A percentile compares a stretch with the other conserved stretches of the same genome.
phyloP scores from a whole-genome alignment of 2,329 filamentous ascomycete species.

The Penicillium occitanis region DNA sequence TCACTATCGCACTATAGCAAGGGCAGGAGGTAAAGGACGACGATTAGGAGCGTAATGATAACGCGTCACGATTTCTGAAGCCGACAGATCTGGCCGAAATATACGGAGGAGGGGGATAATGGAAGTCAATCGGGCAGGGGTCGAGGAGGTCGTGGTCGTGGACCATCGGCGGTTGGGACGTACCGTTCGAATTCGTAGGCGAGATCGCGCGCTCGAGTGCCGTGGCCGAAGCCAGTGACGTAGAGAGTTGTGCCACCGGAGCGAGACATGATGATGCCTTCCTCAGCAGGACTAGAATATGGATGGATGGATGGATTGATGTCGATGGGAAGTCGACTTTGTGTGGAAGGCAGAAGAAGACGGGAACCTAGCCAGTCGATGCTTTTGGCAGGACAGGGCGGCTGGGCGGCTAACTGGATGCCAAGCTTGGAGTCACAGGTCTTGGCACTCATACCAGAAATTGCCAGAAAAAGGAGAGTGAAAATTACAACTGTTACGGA shows the following conservation, averaged over 20 bases:
- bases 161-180: conserved; percentile 60
- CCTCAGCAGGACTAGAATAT: conserved; percentile 1
- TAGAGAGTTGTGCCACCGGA: conserved; percentile 86
- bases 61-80: conserved; percentile 20
- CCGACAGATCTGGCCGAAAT: conserved; percentile 19
- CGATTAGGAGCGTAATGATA: conserved; percentile 16
- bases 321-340: conserved; percentile 22
- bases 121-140: conserved; percentile 35
- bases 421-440: conserved; percentile 2
- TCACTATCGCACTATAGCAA: conserved; percentile 15
- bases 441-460: not conserved
- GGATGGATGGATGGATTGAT: conserved; percentile 18
- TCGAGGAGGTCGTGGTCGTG: conserved; percentile 44
- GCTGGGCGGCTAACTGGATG: not conserved
- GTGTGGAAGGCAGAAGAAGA: not conserved
- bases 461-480: not conserved
- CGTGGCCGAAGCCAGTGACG: conserved; percentile 98
- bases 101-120: conserved; percentile 36
- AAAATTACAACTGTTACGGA: not conserved
- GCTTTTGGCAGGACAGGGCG: conserved; percentile 4
- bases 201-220: conserved; percentile 96
- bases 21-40: conserved; percentile 16
- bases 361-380: not conserved
- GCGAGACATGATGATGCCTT: conserved; percentile 78
- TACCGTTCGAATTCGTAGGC: conserved; percentile 99